phyloP scores from a whole-genome alignment of 495 filamentous ascomycete genomes.

The Penicillium longicatenatum region DNA sequence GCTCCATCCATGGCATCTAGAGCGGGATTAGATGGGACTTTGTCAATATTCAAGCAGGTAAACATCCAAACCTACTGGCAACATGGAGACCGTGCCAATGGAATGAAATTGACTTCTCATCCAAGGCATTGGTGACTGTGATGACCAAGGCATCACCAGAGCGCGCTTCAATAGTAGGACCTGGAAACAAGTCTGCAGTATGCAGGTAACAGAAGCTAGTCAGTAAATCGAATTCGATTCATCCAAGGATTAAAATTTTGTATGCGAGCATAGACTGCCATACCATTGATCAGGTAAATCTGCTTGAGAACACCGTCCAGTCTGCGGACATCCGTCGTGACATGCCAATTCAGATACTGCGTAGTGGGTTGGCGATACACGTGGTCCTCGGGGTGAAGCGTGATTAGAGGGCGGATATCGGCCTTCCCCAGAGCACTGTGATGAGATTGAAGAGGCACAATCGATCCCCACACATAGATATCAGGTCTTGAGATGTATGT shows the following conservation, averaged over 20 bases:
- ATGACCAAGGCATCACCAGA: conserved; percentile 69
- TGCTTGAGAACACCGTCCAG: conserved; percentile 47
- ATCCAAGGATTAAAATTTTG: neutral
- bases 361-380: conserved; percentile 32
- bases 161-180: conserved; percentile 38
- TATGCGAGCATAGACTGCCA: neutral
- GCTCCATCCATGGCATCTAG: neutral
- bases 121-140: conserved; percentile 66
- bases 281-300: conserved; percentile 43
- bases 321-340: conserved; percentile 32
- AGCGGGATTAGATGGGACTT: conserved; percentile 16
- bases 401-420: conserved; percentile 25
- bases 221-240: neutral
- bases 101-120: conserved; percentile 40
- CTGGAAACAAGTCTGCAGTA: conserved; percentile 34
- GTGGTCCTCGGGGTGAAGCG: conserved; percentile 45
- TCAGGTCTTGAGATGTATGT: conserved; percentile 17
- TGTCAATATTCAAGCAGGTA: too few species aligned
- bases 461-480: neutral
- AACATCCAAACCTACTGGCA: neutral
- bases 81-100: neutral
- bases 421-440: neutral
- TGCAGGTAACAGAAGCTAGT: neutral
- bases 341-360: conserved; percentile 36
- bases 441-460: conserved; percentile 3